Evolutionary conservation across 257 asterid genomes (phyloP).

Genomic region (Salvia splendens): DNA sequence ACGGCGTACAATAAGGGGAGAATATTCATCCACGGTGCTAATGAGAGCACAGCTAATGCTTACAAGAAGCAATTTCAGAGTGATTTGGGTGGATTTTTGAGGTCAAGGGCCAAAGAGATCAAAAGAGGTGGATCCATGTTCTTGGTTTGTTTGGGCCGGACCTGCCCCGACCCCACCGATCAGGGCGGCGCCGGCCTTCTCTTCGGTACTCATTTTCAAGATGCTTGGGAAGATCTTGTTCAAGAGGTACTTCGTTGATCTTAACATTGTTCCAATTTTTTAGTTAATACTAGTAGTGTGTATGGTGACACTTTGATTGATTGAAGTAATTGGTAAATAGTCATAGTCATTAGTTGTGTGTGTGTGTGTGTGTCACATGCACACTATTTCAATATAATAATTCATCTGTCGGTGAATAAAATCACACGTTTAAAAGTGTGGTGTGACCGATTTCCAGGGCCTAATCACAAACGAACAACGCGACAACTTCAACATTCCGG

Average conservation of each 20-base stretch:
- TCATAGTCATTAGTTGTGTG: too few relatives aligned
- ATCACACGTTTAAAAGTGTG: too few relatives aligned
- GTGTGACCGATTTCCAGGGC: slow-evolving; percentile 44
- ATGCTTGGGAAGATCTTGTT: slow-evolving; percentile 99
- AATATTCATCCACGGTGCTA: slow-evolving; percentile 90
- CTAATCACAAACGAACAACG: slow-evolving; percentile 70
- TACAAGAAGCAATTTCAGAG: slow-evolving; percentile 80
- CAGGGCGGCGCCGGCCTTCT: slow-evolving; percentile 98
- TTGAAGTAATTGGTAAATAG: too few relatives aligned
- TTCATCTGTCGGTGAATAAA: too few relatives aligned
- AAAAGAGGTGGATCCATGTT: slow-evolving; percentile 93
- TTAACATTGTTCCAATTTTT: too few relatives aligned
- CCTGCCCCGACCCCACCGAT: slow-evolving; percentile 74
- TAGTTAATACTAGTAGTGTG: too few relatives aligned
- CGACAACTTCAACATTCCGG: slow-evolving; percentile 87
- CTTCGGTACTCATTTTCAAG: slow-evolving; percentile 91
- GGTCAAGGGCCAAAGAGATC: slow-evolving; percentile 72
- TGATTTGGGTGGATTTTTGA: slow-evolving; percentile 67
- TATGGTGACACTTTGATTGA: too few relatives aligned
- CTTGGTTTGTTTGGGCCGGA: slow-evolving; percentile 85
- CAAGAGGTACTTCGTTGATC: slow-evolving; percentile 50
- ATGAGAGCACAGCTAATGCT: slow-evolving; percentile 65
- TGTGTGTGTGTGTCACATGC: too few relatives aligned
- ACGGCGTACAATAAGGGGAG: slow-evolving; percentile 77
- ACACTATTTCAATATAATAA: too few relatives aligned